Evolutionary conservation across 441 rosid species (phyloP).

Genomic region (Sinapis alba): DNA sequence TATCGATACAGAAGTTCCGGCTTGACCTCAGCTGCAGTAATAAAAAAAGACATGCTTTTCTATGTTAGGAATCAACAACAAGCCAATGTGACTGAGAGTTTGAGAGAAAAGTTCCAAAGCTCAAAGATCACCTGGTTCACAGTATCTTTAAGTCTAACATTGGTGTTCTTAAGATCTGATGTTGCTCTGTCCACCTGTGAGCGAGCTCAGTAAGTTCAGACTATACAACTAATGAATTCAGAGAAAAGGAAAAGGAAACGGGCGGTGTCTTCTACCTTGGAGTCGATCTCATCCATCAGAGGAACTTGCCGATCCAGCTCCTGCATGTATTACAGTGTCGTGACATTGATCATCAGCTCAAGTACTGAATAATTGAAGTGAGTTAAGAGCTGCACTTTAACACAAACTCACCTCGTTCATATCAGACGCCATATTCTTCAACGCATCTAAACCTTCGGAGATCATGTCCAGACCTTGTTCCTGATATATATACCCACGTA

Average conservation of each 20-base stretch:
- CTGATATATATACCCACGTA: conserved; percentile 42
- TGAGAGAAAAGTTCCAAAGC: conserved; percentile 10
- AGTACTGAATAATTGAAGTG: conserved; percentile 11
- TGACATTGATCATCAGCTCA: conserved; percentile 27
- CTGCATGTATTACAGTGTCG: conserved; percentile 46
- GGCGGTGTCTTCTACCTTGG: conserved; percentile 52
- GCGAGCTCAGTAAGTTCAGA: conserved; percentile 10
- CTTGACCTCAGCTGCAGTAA: conserved; percentile 87
- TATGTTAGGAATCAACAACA: conserved; percentile 15
- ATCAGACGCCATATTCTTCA: conserved; percentile 93
- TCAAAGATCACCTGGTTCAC: conserved; percentile 62
- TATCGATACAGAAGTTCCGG: conserved; percentile 91
- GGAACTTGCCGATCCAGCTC: conserved; percentile 91
- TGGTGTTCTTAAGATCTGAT: conserved; percentile 87
- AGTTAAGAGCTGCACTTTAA: conserved; percentile 10
- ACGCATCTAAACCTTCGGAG: conserved; percentile 86
- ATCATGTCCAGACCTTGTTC: conserved; percentile 96
- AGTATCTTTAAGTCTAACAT: conserved; percentile 88
- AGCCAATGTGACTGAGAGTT: not conserved
- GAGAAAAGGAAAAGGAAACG: conserved; percentile 9
- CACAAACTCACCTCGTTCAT: conserved; percentile 82
- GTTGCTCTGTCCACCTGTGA: conserved; percentile 91
- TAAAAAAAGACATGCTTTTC: conserved; percentile 1
- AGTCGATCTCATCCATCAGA: conserved; percentile 93
- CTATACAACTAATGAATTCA: conserved; percentile 10